Evolutionary conservation across 1,139 yeast genomes (phyloP).

Genomic region (Lizanozyma gosingica): DNA sequence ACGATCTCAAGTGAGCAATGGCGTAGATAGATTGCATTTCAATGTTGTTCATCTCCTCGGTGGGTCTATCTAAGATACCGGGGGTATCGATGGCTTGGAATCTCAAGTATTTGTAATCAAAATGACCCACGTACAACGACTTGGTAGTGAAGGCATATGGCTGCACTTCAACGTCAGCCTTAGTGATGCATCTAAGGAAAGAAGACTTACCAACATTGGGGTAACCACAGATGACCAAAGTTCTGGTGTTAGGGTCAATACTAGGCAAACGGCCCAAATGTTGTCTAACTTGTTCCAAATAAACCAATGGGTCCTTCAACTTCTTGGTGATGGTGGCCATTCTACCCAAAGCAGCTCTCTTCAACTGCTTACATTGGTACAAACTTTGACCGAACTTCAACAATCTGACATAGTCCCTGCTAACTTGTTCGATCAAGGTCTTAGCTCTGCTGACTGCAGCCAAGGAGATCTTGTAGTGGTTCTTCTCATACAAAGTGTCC

Average conservation of each 20-base stretch:
- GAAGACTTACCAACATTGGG: constrained; percentile 99
- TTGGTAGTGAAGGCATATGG: constrained; percentile 98
- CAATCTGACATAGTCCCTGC: constrained; percentile 89
- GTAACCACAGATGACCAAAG: constrained; percentile 93
- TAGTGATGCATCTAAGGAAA: constrained; percentile 83
- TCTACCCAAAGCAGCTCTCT: constrained; percentile 97
- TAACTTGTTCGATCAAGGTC: constrained; percentile 87
- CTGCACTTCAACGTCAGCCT: constrained; percentile 98
- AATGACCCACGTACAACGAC: constrained; percentile 91
- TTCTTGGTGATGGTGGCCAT: constrained; percentile 97
- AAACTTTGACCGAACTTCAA: constrained; percentile 95
- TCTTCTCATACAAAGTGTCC: constrained; percentile 96
- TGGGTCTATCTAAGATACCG: constrained; percentile 96
- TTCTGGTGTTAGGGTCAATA: constrained; percentile 97
- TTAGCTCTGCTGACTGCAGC: constrained; percentile 94
- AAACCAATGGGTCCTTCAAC: constrained; percentile 84
- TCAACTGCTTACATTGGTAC: constrained; percentile 96
- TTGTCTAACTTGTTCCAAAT: constrained; percentile 97
- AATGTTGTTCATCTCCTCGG: constrained; percentile 98
- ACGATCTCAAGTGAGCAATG: constrained; percentile 94
- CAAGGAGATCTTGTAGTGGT: constrained; percentile 94
- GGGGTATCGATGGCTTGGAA: constrained; percentile 99
- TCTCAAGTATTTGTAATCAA: constrained; percentile 92
- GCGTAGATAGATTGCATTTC: constrained; percentile 99
- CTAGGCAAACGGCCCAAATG: constrained; percentile 97